Evolutionary conservation across 2,329 filamentous ascomycete genomes (phyloP).

Genomic region (Colletotrichum lupini): DNA sequence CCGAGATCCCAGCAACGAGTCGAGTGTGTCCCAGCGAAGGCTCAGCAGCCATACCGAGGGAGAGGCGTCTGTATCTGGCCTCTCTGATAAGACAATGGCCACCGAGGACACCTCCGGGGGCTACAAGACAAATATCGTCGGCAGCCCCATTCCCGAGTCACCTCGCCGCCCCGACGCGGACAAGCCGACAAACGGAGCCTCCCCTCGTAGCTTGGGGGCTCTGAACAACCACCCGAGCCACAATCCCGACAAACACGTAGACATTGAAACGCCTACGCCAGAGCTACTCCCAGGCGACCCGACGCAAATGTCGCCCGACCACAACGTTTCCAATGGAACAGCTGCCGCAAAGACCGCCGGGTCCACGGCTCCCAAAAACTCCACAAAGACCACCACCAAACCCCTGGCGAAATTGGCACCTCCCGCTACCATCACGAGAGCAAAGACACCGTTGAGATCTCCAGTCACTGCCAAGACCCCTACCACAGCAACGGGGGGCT

Average conservation of each 20-base stretch:
- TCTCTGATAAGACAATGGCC: constrained; percentile 29
- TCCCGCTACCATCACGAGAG: constrained; percentile 38
- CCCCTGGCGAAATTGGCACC: constrained; percentile 41
- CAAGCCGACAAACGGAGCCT: constrained; percentile 41
- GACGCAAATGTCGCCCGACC: constrained; percentile 31
- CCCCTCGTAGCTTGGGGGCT: constrained; percentile 35
- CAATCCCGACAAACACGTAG: constrained; percentile 54
- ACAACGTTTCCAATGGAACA: constrained; percentile 37
- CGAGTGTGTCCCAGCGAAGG: constrained; percentile 49
- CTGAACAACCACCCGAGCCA: constrained; percentile 48
- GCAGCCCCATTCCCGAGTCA: constrained; percentile 56
- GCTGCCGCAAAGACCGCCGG: constrained; percentile 40
- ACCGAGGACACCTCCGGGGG: constrained; percentile 45
- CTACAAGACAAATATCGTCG: constrained; percentile 47
- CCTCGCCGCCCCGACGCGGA: constrained; percentile 44
- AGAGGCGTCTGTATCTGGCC: constrained; percentile 40
- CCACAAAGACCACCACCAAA: constrained; percentile 44
- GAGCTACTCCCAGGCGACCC: constrained; percentile 46
- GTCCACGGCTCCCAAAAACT: constrained; percentile 27
- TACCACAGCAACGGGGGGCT: constrained; percentile 46
- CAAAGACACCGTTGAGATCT: constrained; percentile 50
- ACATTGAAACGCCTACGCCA: constrained; percentile 49
- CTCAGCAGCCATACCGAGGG: constrained; percentile 50
- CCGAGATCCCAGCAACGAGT: constrained; percentile 56
- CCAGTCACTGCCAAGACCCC: constrained; percentile 51